Base-by-base conservation (phyloP, 129 eudicot genomes). In the Smallanthus sonchifolius region DNA sequence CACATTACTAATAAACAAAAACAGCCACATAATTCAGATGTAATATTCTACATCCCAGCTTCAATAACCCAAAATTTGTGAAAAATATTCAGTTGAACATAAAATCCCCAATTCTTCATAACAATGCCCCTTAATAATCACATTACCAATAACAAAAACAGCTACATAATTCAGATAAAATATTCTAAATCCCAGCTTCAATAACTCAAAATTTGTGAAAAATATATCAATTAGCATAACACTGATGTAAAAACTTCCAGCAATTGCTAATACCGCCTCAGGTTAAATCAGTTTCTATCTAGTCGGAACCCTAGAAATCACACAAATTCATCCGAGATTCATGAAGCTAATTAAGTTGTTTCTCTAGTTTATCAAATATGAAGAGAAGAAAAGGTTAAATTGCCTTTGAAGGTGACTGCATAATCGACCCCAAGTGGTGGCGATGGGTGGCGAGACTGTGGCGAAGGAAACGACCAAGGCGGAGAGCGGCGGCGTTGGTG, bases 401-500 rank as follows among this genome's bases (percentile, higher is more conserved):
- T 73, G 75, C 92, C 90, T 85, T 81, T 49, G 75, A 45, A 76
- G 91, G 74, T 59, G 87, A 84, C 17, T 78, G 86, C 16, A 89
- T 76, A 67, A 82, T 39, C 35, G 77, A 78, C 4, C 74, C 81
- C 4, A 80, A 67, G 47, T 72, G 81, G 80, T 43, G 67, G 76
- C 65, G 80, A 72, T 81, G 77, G 48, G 72, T 14, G 77, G 34
- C 55, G 78, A 87, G 69, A 67, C 89, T 85, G 78, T 61, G 91
- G 64, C 79, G 94, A 56, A 86, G 78, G 77, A 72, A 76, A 78
- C 65, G 78, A 24, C 75, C 82, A 68, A 87, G 84, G 81, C 88
- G 91, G 85, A 86, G 91, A 36, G 90, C 84, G 63, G 87, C 92
- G 70, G 88, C 85, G 84, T 81, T 76, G 72, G 87, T 78, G 83